Base-by-base conservation (phyloP, 495 filamentous ascomycete species). In the Echria macrotheca region DNA sequence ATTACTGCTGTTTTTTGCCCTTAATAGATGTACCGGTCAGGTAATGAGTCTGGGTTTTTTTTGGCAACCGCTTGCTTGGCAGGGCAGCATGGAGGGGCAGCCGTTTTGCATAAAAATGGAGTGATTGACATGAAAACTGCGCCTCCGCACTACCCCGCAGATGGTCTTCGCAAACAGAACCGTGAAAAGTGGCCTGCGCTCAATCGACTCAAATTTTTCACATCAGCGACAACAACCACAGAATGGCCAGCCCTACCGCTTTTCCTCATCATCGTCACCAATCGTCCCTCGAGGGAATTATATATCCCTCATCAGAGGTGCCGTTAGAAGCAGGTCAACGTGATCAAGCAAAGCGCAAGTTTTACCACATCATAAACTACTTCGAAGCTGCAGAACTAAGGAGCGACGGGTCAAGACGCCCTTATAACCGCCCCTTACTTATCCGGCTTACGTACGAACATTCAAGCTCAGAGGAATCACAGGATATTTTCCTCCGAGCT, bases 391-490 rank as follows among this genome's bases (percentile, higher is more conserved):
- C 10, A 21, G 35, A 22, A 22, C 25, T 11, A 14, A 25, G 38
- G 24, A 46, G 35, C 36, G 33, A 46, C 18, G 29, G 24, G 17
- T 22, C 44, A 19, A 18, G 43, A n/a, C 37, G 39, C 48, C 47
- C 48, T 10, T 63, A 59, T 46, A 55, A 54, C 17, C 56, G 50
- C 28, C 31, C 56, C 44, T 39, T 41, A 36, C 56, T 63, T 14
- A 42, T 63, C 44, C 56, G 59, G 39, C 50, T 52, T 36, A 63
- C 59, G 24, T 63, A 59, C 44, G 53, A 59, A 55, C 57, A 63
- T 55, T 45, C 52, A 22, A 45, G 54, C 33, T 63, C 57, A 21
- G 49, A 59, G 38, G 31, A 54, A 50, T 59, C 54, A n/a, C 49
- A 41, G 26, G 56, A 59, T 46, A 55, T 52, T 39, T 43, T 63